Conservation (phyloP, 306 rosid species). For the Heteromeles arbutifolia region DNA sequence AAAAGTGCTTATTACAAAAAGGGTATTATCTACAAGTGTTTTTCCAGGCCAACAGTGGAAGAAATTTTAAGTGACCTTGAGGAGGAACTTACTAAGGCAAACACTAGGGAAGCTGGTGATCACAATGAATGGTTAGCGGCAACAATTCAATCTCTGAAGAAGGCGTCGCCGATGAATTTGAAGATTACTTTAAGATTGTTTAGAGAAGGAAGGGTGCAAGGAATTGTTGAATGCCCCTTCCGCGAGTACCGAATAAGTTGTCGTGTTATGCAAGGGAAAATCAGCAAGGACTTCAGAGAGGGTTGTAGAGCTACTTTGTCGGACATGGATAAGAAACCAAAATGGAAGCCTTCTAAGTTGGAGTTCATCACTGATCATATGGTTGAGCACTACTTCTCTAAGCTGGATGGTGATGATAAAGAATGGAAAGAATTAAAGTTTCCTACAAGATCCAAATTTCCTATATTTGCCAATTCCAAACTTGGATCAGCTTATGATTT, state of each 20-base stretch:
- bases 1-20: constrained; percentile 53
- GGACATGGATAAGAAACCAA: constrained; percentile 78
- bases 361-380: constrained; percentile 14
- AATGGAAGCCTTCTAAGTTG: constrained; percentile 28
- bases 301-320: constrained; percentile 77
- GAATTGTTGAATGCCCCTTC: constrained; percentile 66
- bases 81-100: constrained; percentile 25
- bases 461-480: constrained; percentile 52
- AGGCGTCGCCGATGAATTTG: constrained; percentile 72
- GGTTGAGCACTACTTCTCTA: constrained; percentile 18
- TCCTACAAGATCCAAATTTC: constrained; percentile 57
- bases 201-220: constrained; percentile 65
- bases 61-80: constrained; percentile 69
- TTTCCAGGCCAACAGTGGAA: constrained; percentile 64
- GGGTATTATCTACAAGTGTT: constrained; percentile 58
- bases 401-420: constrained; percentile 11
- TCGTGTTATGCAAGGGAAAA: constrained; percentile 46
- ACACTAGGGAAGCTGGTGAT: constrained; percentile 25
- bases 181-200: constrained; percentile 73
- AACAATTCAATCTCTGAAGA: constrained; percentile 53
- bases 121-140: constrained; percentile 37
- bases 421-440: constrained; percentile 3
- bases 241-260: constrained; percentile 67
- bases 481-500: constrained; percentile 21
- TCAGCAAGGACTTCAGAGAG: constrained; percentile 78